phyloP scores from a whole-genome alignment of 352 stramenopile genomes.

The Globisporangium paddicum region DNA sequence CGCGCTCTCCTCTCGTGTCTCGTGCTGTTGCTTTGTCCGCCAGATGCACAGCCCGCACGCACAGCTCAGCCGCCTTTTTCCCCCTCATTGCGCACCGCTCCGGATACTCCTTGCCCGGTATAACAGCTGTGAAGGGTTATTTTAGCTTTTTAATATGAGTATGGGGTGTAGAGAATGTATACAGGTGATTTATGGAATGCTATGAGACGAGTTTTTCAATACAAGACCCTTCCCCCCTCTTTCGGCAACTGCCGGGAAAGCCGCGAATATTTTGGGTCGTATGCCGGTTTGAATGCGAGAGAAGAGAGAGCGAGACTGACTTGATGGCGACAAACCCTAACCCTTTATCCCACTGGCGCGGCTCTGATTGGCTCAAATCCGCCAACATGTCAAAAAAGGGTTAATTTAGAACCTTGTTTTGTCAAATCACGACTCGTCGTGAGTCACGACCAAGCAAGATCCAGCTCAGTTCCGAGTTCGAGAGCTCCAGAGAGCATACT shows the following conservation, averaged over 20 bases:
- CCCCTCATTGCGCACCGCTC: background rate
- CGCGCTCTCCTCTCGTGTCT: too few species aligned
- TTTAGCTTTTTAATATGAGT: too few species aligned
- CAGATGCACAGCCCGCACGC: background rate
- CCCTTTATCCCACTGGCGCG: background rate
- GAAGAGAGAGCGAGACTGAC: background rate
- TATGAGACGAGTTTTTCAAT: too few species aligned
- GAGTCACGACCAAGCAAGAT: too few species aligned
- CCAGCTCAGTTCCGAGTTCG: too few species aligned
- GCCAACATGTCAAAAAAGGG: background rate
- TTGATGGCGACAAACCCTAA: slow-evolving; percentile 1
- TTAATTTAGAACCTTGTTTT: background rate
- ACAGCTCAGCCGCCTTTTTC: background rate
- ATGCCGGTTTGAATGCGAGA: slow-evolving; percentile 2
- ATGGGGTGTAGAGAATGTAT: background rate
- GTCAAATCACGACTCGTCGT: too few species aligned
- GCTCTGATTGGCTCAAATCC: slow-evolving; percentile 1
- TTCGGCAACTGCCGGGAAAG: background rate
- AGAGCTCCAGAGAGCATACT: too few species aligned
- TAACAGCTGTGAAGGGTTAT: background rate
- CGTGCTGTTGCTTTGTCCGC: background rate
- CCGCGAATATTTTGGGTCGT: background rate
- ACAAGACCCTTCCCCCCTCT: background rate
- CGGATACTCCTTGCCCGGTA: background rate
- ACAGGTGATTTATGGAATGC: background rate